These are phyloP conservation scores for Daldinia loculata DNA, from an alignment of 495 filamentous ascomycete genomes.

Conservation along the genomic window DNA sequence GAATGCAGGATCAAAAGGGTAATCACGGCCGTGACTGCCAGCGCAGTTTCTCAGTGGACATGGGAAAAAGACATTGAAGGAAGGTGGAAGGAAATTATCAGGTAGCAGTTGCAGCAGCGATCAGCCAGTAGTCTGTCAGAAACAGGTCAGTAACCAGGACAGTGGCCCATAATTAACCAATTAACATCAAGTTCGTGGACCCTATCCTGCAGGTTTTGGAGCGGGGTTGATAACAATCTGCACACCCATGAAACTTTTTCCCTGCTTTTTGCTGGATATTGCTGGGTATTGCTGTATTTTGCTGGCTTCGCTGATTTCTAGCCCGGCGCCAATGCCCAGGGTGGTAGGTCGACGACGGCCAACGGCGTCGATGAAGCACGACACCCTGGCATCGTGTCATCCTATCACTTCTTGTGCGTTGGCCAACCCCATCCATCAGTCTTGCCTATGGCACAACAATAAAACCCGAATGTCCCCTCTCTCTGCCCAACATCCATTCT, in stretches of 20 bases:
- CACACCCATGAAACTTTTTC: slow-evolving; percentile 20
- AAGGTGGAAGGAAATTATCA: slow-evolving; percentile 32
- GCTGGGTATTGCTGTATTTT: background rate
- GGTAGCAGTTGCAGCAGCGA: slow-evolving; percentile 11
- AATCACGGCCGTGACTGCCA: background rate
- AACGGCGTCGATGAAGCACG: slow-evolving; percentile 36
- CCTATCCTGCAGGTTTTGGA: slow-evolving; percentile 5
- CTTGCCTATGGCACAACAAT: slow-evolving; percentile 49
- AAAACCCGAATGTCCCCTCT: slow-evolving; percentile 59
- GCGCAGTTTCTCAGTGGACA: slow-evolving; percentile 32
- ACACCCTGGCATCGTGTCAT: slow-evolving; percentile 43
- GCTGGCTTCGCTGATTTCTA: slow-evolving; percentile 18
- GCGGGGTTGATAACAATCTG: slow-evolving; percentile 34
- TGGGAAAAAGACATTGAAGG: slow-evolving; percentile 4
- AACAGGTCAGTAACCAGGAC: slow-evolving; percentile 2
- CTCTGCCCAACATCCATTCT: slow-evolving; percentile 58
- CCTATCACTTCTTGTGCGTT: slow-evolving; percentile 31
- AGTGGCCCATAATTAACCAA: slow-evolving; percentile 13
- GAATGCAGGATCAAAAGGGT: slow-evolving; percentile 30
- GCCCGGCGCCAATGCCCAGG: slow-evolving; percentile 24
- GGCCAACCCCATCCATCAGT: slow-evolving; percentile 35
- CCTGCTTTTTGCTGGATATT: slow-evolving; percentile 17
- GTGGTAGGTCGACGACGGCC: slow-evolving; percentile 28
- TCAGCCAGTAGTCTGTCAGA: slow-evolving; percentile 9
- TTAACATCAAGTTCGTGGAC: slow-evolving; percentile 18